phyloP scores from a whole-genome alignment of 2,329 filamentous ascomycete species.

The Phaeoacremonium minimum region DNA sequence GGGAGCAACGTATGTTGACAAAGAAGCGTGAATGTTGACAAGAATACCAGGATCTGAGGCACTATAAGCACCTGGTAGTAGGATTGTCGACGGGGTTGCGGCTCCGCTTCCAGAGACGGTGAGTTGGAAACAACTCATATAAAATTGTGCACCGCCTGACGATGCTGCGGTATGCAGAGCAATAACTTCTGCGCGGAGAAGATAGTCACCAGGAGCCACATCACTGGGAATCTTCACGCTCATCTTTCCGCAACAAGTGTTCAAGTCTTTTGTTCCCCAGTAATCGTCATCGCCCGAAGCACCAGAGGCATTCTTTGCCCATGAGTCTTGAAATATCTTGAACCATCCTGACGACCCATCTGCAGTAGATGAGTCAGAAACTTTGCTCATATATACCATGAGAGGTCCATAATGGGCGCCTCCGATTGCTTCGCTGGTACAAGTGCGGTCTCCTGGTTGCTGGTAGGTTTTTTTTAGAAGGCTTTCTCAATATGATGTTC shows the following conservation, averaged over 20 bases:
- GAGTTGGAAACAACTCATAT: slow-evolving; percentile 34
- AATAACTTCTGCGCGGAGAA: slow-evolving; percentile 43
- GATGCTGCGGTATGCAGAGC: slow-evolving; percentile 38
- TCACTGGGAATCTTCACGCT: slow-evolving; percentile 27
- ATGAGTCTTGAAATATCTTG: slow-evolving; percentile 44
- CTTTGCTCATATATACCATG: slow-evolving; percentile 42
- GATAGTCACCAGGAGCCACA: slow-evolving; percentile 31
- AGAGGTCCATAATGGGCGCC: slow-evolving; percentile 48
- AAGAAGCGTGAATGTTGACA: slow-evolving; percentile 39
- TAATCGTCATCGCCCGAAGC: slow-evolving; percentile 34
- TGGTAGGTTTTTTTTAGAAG: too few species aligned
- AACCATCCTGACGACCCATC: slow-evolving; percentile 41
- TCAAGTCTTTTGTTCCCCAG: slow-evolving; percentile 40
- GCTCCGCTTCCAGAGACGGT: slow-evolving; percentile 20
- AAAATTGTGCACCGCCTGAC: slow-evolving; percentile 27
- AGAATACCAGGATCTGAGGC: slow-evolving; percentile 38
- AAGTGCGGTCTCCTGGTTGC: slow-evolving; percentile 35
- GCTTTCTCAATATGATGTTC: slow-evolving; percentile 38
- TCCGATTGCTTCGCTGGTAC: slow-evolving; percentile 43
- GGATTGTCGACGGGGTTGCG: slow-evolving; percentile 22
- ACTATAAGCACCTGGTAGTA: slow-evolving; percentile 39
- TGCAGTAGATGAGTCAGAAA: slow-evolving; percentile 37
- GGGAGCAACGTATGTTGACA: slow-evolving; percentile 34
- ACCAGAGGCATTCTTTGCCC: slow-evolving; percentile 26
- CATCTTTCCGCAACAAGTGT: slow-evolving; percentile 33